These are phyloP conservation scores for Ormosia semicastrata DNA, from an alignment of 306 rosid genomes.

Conservation along the genomic window DNA sequence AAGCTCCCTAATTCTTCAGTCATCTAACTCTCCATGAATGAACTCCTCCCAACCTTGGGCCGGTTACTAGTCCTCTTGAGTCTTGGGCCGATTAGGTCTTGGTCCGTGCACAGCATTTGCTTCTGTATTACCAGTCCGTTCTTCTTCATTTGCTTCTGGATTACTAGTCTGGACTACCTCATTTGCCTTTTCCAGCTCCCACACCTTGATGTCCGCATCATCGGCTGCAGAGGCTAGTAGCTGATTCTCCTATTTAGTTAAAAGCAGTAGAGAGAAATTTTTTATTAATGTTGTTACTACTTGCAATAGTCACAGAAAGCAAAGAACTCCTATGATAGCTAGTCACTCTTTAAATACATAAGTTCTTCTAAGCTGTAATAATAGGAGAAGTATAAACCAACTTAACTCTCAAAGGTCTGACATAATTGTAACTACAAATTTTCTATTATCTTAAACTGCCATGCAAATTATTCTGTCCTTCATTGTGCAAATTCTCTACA, in stretches of 20 bases:
- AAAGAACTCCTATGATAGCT: not conserved
- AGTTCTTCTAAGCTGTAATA: not conserved
- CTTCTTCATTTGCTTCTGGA: not conserved
- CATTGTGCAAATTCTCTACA: not conserved
- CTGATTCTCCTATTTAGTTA: conserved; percentile 42
- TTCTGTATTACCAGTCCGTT: no score
- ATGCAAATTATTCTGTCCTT: not conserved
- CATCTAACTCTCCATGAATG: no score
- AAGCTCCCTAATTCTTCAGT: no score
- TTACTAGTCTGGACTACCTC: not conserved
- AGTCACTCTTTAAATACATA: not conserved
- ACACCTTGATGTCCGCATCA: conserved; percentile 56
- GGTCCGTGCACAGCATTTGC: no score
- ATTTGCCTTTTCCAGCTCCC: conserved; percentile 44
- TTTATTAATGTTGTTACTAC: not conserved
- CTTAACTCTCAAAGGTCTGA: not conserved
- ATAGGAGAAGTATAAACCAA: not conserved
- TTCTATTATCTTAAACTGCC: not conserved
- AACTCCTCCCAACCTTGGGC: no score
- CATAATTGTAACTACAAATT: not conserved
- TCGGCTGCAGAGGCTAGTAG: conserved; percentile 65
- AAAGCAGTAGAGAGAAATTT: not conserved
- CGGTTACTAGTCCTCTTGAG: no score
- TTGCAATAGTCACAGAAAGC: not conserved
- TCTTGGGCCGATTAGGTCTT: not conserved